Percentiles rank a stretch among this genome's conserved stretches.
Evolutionary conservation across 163 green algal species (phyloP).

Genomic region (Chloromonas sp.): DNA sequence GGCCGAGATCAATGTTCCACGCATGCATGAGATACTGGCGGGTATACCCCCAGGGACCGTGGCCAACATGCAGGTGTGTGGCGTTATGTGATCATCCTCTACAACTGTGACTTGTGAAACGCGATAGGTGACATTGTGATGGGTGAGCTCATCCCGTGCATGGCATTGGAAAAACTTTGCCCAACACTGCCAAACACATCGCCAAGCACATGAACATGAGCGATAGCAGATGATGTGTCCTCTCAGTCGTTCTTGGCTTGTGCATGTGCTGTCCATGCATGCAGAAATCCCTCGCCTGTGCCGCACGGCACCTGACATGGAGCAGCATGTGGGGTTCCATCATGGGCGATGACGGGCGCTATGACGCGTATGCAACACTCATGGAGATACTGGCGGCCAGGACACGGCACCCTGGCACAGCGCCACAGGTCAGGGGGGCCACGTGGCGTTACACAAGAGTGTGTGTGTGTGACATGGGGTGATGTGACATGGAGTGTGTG

Average conservation of each 20-base stretch:
- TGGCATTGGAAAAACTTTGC: not conserved
- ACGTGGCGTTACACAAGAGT: constrained; percentile 13
- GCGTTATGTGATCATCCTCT: not conserved
- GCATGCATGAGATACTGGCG: constrained; percentile 21
- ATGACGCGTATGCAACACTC: constrained; percentile 35
- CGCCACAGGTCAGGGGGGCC: constrained; percentile 15
- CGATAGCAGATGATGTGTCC: not conserved
- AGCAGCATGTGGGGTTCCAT: constrained; percentile 34
- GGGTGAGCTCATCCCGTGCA: not conserved
- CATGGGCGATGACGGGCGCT: constrained; percentile 34
- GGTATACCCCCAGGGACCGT: constrained; percentile 15
- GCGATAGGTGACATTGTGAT: not conserved
- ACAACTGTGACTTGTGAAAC: not conserved
- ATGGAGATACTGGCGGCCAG: constrained; percentile 31
- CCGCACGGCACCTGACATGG: constrained; percentile 30
- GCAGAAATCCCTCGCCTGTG: constrained; percentile 25
- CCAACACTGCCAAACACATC: not conserved
- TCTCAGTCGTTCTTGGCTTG: not conserved
- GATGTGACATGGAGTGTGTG: not conserved
- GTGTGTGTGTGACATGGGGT: constrained; percentile 15
- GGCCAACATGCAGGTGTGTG: constrained; percentile 28
- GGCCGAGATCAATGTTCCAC: constrained; percentile 22
- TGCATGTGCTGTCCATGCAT: too few species aligned
- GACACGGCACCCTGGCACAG: constrained; percentile 11
- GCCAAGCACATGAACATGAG: not conserved